Evolutionary conservation across 192 early-diverging fungal genomes (phyloP).

Genomic region (Coemansia sp.): DNA sequence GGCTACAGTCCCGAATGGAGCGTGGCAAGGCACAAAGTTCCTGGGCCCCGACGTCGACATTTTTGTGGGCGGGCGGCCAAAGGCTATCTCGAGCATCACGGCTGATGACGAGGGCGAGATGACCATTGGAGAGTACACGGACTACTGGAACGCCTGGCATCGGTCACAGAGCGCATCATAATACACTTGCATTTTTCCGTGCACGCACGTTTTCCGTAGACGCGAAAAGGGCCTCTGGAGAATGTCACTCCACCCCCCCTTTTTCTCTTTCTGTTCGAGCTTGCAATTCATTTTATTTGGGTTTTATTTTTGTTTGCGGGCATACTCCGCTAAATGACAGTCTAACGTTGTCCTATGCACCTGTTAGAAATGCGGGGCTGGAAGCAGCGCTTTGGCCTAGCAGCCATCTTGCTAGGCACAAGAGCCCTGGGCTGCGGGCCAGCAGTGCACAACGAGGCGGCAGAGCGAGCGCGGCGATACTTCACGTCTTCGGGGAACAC

Average conservation of each 20-base stretch:
- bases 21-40: not conserved
- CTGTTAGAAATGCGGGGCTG: not conserved
- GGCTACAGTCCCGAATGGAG: conserved; percentile 7
- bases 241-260: not conserved
- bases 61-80: conserved; percentile 25
- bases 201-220: too few species aligned
- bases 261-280: not conserved
- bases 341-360: not conserved
- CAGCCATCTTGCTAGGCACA: not conserved
- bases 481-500: not conserved
- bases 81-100: conserved; percentile 29
- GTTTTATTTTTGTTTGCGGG: not conserved
- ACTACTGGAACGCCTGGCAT: conserved; percentile 45
- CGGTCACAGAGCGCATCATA: not conserved
- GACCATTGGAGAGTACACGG: conserved; percentile 33
- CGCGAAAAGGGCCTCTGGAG: too few species aligned
- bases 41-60: conserved; percentile 14
- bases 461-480: conserved; percentile 51
- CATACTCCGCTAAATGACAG: not conserved
- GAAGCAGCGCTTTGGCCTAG: not conserved
- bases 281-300: not conserved
- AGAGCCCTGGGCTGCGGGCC: conserved; percentile 38
- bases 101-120: conserved; percentile 35
- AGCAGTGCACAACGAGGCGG: conserved; percentile 53
- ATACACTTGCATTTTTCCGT: not conserved